Percentiles rank a stretch among this genome's conserved stretches.
These are phyloP conservation scores for Nicotiana attenuata DNA, from an alignment of 257 asterid species.

Conservation along the genomic window DNA sequence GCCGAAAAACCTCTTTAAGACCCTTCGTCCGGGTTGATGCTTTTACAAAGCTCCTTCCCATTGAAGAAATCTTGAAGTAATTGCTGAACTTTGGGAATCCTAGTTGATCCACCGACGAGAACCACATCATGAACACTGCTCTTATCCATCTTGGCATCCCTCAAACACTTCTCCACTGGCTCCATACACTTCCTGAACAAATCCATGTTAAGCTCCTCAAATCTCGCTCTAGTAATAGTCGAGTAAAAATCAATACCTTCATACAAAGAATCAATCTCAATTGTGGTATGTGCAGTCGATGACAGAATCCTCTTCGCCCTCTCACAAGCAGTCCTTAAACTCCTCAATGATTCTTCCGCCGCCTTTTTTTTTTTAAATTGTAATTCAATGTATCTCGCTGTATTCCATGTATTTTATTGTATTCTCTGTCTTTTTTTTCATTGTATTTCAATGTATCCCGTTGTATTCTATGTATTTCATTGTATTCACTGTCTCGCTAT, in stretches of 20 bases:
- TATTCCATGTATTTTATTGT: no score
- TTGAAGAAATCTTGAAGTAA: slow-evolving; percentile 55
- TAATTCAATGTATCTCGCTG: no score
- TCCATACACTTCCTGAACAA: slow-evolving; percentile 31
- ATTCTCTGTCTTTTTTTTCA: no score
- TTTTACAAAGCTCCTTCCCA: slow-evolving; percentile 63
- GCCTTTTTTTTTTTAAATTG: no score
- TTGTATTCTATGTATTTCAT: no score
- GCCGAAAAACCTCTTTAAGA: no score
- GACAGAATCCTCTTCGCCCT: slow-evolving; percentile 36
- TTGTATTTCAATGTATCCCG: no score
- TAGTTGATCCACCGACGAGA: slow-evolving; percentile 30
- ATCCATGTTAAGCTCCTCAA: slow-evolving; percentile 32
- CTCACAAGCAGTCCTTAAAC: slow-evolving; percentile 35
- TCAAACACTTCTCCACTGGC: slow-evolving; percentile 28
- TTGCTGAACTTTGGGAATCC: slow-evolving; percentile 30
- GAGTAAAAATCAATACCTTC: no score
- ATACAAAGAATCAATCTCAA: slow-evolving; percentile 11
- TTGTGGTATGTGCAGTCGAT: slow-evolving; percentile 36
- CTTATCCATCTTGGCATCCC: slow-evolving; percentile 29
- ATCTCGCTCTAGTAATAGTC: not conserved
- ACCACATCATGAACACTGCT: slow-evolving; percentile 24
- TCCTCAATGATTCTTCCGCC: not conserved
- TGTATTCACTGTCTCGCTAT: no score
- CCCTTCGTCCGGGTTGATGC: slow-evolving; percentile 74